Percentiles rank a stretch among this genome's conserved stretches.
Evolutionary conservation across 306 rosid species (phyloP).

Genomic region (Fragaria vesca): DNA sequence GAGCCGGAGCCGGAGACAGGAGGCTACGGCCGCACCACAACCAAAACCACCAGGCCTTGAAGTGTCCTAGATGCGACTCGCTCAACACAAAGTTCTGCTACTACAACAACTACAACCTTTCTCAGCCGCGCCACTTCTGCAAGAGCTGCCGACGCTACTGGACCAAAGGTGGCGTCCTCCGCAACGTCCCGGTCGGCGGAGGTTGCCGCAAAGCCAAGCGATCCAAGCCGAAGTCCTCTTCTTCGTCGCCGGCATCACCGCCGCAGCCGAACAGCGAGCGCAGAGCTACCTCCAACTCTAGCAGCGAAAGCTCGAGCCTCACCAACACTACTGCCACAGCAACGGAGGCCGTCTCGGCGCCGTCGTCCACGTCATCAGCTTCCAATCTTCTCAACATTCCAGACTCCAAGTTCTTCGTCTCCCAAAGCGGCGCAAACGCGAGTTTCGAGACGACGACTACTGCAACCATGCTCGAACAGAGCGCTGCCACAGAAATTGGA

Average conservation of each 20-base stretch:
- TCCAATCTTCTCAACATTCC: conserved; percentile 30
- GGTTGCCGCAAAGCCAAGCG: conserved; percentile 95
- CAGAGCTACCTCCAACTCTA: conserved; percentile 70
- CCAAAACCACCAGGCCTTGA: conserved; percentile 55
- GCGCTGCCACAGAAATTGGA: conserved; percentile 20
- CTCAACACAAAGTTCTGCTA: conserved; percentile 93
- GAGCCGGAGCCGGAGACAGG: conserved; percentile 48
- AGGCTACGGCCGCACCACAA: conserved; percentile 54
- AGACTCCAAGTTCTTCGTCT: conserved; percentile 38
- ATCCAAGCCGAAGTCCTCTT: conserved; percentile 40
- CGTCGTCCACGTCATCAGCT: conserved; percentile 34
- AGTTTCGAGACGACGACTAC: conserved; percentile 19
- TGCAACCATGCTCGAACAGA: conserved; percentile 13
- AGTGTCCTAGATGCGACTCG: conserved; percentile 94
- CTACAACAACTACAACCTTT: conserved; percentile 94
- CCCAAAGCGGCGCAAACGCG: conserved; percentile 25
- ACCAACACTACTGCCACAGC: conserved; percentile 40
- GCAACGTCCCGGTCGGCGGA: conserved; percentile 97
- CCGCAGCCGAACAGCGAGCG: conserved; percentile 27
- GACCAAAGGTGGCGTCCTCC: conserved; percentile 98
- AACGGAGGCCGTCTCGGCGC: conserved; percentile 51
- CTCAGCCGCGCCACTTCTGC: conserved; percentile 99
- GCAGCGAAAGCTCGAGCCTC: conserved; percentile 91
- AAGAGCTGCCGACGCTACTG: conserved; percentile 96
- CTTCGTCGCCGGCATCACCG: conserved; percentile 22